Percentiles rank a stretch among this genome's conserved stretches.
Evolutionary conservation across 805 yeast species (phyloP).

Genomic region (Kazachstania taianensis): DNA sequence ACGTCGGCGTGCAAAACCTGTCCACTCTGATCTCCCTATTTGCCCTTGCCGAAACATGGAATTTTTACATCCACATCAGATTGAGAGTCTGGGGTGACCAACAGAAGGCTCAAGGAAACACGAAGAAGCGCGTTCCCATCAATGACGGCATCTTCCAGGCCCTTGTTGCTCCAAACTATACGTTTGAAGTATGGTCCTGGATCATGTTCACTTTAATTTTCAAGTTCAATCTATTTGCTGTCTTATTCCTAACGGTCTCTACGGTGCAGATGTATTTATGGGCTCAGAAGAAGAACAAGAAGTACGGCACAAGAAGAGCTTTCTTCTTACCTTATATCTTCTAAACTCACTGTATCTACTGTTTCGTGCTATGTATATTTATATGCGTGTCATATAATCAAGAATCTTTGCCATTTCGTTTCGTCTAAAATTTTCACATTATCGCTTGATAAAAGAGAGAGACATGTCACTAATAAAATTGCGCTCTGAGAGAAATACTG

Average conservation of each 20-base stretch:
- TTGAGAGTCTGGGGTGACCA: slow-evolving; percentile 42
- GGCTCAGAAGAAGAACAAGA: slow-evolving; percentile 81
- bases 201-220: slow-evolving; percentile 50
- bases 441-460: too few relatives aligned
- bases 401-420: too few relatives aligned
- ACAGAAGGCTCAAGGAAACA: slow-evolving; percentile 28
- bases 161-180: slow-evolving; percentile 90
- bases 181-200: slow-evolving; percentile 80
- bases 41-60: slow-evolving; percentile 57
- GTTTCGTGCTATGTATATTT: neutral
- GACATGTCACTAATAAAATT: too few relatives aligned
- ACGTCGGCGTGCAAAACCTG: slow-evolving; percentile 14
- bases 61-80: slow-evolving; percentile 59
- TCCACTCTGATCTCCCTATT: slow-evolving; percentile 35
- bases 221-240: slow-evolving; percentile 68
- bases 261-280: slow-evolving; percentile 79
- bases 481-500: too few relatives aligned
- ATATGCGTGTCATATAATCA: neutral
- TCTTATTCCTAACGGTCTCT: slow-evolving; percentile 61
- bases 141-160: slow-evolving; percentile 72
- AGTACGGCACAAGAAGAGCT: slow-evolving; percentile 71
- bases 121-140: slow-evolving; percentile 34
- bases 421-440: too few relatives aligned
- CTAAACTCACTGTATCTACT: slow-evolving; percentile 25
- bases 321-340: slow-evolving; percentile 68